Evolutionary conservation across 345 rosid species (phyloP), one percentile per base, ranked within the genome.

Genomic region (Leavenworthia alabamica): DNA sequence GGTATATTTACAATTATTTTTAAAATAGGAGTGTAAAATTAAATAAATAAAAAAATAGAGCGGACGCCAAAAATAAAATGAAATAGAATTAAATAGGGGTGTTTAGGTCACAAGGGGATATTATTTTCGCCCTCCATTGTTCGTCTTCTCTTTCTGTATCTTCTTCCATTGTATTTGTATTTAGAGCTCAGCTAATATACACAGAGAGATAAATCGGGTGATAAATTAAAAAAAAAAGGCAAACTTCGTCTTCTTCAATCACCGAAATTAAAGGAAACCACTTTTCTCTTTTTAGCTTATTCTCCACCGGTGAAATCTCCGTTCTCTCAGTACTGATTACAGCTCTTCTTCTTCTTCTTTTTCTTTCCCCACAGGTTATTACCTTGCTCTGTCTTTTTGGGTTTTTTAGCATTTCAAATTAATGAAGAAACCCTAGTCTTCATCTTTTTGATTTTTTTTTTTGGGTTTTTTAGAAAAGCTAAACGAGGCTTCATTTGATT

Each of bases 51-150:
- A 44, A 12, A 60, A 43, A 54, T 14, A 49, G 36, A 22, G 74
- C 74, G 74, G 74, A 70, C 74, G 74, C 69, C 32, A 62, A 70
- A 70, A 70, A 47, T 23, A 70, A 5, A 47, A 14, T 70, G 63
- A 63, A 70, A 70, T 62, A 55, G 10, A 37, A 47, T 70, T 70
- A 29, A 7, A 40, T 62, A 23, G 45, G 64, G 27, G 20, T 22
- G 46, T 56, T 62, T 70, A 70, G 74, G 74, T 70, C 40, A 70
- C 68, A 39, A 39, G 36, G 36, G 57, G 68, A 55, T 36, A 49
- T 17, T 17, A 17, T 53, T 59, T 52, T 20, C 22, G 40, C 39
- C 50, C 46, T 59, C 39, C 50, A 35, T 59, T 7, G 5, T 20
- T 23, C n/a, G 24, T 42, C 16, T 1, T 46, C 49, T 67, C 48